Conservation (phyloP, 176 grass and related monocot genomes). For the Triticum dicoccoides region DNA sequence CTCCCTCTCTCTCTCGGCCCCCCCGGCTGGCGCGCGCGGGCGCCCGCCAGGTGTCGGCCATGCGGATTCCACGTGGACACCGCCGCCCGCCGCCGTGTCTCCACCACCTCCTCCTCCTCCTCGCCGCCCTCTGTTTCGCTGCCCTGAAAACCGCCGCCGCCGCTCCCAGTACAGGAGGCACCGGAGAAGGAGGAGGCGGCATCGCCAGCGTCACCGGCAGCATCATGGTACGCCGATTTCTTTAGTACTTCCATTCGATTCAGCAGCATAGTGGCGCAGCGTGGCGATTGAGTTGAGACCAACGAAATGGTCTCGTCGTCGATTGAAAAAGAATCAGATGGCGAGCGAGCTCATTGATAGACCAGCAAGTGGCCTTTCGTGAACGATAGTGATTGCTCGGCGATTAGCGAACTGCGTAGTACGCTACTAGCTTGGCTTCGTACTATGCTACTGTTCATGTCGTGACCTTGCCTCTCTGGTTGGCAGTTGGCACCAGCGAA, state of each 20-base stretch:
- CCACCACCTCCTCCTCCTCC: neutral
- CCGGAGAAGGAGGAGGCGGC: conserved; percentile 3
- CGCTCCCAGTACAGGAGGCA: neutral
- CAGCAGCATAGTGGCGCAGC: neutral
- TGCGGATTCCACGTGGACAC: conserved; percentile 20
- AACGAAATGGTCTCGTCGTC: neutral
- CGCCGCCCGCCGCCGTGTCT: neutral
- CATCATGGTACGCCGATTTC: conserved; percentile 12
- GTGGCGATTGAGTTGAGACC: neutral
- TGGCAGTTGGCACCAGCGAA: too few relatives aligned
- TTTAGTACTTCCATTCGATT: neutral
- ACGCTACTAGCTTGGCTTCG: too few relatives aligned
- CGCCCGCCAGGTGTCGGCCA: conserved; percentile 11
- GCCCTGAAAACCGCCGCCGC: neutral
- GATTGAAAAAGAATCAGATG: neutral
- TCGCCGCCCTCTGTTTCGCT: neutral
- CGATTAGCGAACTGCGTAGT: neutral
- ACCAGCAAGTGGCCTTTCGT: neutral
- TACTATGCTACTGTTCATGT: neutral
- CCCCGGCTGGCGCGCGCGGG: neutral
- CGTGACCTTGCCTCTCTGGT: neutral
- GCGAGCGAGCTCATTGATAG: neutral
- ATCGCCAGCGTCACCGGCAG: neutral
- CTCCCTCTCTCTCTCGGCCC: neutral
- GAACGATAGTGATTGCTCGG: neutral